These are phyloP conservation scores for Talaromyces wortmannii DNA, from an alignment of 495 filamentous ascomycete species.

Conservation along the genomic window DNA sequence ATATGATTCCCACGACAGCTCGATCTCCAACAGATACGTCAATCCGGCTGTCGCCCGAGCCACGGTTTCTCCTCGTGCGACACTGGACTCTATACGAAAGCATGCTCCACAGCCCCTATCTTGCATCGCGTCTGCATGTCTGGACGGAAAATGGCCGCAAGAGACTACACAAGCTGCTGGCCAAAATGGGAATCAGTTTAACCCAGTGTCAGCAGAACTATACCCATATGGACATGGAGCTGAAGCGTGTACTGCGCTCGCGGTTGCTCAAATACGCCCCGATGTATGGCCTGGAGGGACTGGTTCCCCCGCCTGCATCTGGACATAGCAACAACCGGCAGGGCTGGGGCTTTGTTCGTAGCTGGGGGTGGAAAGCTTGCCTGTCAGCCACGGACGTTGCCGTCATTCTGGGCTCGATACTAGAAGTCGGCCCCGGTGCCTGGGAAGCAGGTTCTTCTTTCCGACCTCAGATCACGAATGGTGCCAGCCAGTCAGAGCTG, in stretches of 20 bases:
- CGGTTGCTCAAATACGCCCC: slow-evolving; percentile 85
- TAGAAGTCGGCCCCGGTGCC: slow-evolving; percentile 69
- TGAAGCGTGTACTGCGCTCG: slow-evolving; percentile 82
- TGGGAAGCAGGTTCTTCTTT: slow-evolving; percentile 31
- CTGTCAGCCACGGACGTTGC: slow-evolving; percentile 87
- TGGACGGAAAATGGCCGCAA: slow-evolving; percentile 89
- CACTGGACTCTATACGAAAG: slow-evolving; percentile 98
- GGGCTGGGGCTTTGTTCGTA: slow-evolving; percentile 93
- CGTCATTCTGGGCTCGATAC: slow-evolving; percentile 79
- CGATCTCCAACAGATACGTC: slow-evolving; percentile 83
- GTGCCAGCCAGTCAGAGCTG: slow-evolving; percentile 9
- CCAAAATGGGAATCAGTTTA: slow-evolving; percentile 95
- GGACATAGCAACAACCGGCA: slow-evolving; percentile 50
- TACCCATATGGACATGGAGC: slow-evolving; percentile 96
- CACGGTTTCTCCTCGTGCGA: slow-evolving; percentile 84
- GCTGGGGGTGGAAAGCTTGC: slow-evolving; percentile 96
- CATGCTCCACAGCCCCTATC: slow-evolving; percentile 95
- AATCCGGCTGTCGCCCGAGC: slow-evolving; percentile 90
- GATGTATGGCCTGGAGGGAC: slow-evolving; percentile 83
- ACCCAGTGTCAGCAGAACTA: slow-evolving; percentile 93
- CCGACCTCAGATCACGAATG: slow-evolving; percentile 26
- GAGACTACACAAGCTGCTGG: slow-evolving; percentile 88
- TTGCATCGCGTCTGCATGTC: slow-evolving; percentile 86
- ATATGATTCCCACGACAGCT: slow-evolving; percentile 82
- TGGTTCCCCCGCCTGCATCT: slow-evolving; percentile 67